These are phyloP conservation scores for Phytophthora agathidicida DNA, from an alignment of 352 stramenopile genomes.

Conservation along the genomic window DNA sequence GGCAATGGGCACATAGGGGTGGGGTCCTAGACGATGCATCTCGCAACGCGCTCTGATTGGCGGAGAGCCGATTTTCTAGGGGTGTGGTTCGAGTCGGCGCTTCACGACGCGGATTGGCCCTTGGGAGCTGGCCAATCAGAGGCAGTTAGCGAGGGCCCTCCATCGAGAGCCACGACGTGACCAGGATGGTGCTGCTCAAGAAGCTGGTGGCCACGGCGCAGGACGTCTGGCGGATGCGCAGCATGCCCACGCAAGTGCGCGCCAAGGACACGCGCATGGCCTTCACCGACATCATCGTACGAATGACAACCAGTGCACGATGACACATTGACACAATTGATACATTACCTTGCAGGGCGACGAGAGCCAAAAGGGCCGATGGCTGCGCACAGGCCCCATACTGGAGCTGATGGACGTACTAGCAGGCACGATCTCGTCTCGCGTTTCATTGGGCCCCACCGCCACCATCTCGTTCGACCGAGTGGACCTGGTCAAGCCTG, in stretches of 20 bases:
- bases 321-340: not conserved
- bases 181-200: constrained; percentile 41
- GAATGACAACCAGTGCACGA: not conserved
- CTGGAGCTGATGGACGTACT: constrained; percentile 64
- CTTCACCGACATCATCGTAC: constrained; percentile 68
- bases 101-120: no score
- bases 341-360: constrained; percentile 37
- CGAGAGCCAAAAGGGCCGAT: constrained; percentile 50
- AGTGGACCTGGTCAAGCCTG: constrained; percentile 57
- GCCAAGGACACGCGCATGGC: constrained; percentile 57
- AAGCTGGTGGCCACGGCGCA: constrained; percentile 46
- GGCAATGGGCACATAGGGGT: no score
- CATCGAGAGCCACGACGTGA: not conserved
- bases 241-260: constrained; percentile 51
- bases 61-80: no score
- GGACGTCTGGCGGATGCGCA: constrained; percentile 49
- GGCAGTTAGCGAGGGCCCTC: no score
- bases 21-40: no score
- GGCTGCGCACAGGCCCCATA: constrained; percentile 56
- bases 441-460: constrained; percentile 38
- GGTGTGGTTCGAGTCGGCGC: no score
- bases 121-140: no score
- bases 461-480: constrained; percentile 68
- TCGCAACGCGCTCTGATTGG: no score
- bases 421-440: constrained; percentile 45